phyloP scores from a whole-genome alignment of 306 rosid genomes.

The Myrica gale region DNA sequence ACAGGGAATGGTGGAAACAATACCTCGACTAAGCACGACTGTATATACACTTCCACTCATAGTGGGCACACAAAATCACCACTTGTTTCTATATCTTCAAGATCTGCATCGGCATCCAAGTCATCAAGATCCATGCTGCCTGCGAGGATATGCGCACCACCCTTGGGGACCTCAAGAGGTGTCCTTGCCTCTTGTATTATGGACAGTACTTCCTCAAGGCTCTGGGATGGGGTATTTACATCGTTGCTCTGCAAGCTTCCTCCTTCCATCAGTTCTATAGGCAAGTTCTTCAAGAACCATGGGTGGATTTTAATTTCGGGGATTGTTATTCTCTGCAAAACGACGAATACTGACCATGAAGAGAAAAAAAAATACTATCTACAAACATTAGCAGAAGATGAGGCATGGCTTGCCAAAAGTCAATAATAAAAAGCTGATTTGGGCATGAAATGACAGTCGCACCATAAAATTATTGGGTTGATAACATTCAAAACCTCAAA shows the following conservation, averaged over 20 bases:
- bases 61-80: constrained; percentile 64
- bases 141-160: constrained; percentile 39
- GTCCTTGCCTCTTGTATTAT: constrained; percentile 72
- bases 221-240: constrained; percentile 61
- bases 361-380: not conserved
- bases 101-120: constrained; percentile 54
- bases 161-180: constrained; percentile 31
- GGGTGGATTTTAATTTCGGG: constrained; percentile 66
- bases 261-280: constrained; percentile 63
- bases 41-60: constrained; percentile 30
- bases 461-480: not conserved
- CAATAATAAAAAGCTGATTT: not conserved
- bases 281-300: constrained; percentile 76
- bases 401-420: not conserved
- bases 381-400: not conserved
- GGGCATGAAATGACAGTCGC: not conserved
- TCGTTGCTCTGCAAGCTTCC: constrained; percentile 65
- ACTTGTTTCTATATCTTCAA: constrained; percentile 58
- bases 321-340: constrained; percentile 70
- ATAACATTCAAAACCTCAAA: not conserved
- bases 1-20: constrained; percentile 18
- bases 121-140: constrained; percentile 79
- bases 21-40: not conserved
- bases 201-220: constrained; percentile 57
- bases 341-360: constrained; percentile 8